phyloP scores from a whole-genome alignment of 805 yeast genomes.

The Pichia thaimueangensis region DNA sequence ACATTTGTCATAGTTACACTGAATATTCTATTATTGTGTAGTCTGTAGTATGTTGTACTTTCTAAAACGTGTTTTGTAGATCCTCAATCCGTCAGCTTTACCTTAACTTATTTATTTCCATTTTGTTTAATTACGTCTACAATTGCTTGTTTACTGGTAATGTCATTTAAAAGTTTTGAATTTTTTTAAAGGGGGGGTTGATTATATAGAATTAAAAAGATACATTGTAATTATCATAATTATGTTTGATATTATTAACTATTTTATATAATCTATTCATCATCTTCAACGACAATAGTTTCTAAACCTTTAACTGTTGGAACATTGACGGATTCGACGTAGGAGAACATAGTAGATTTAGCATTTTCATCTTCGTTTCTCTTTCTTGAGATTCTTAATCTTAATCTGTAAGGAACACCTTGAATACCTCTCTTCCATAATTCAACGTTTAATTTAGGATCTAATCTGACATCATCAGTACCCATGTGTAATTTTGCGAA shows the following conservation, averaged over 20 bases:
- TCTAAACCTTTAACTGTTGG: conserved; percentile 95
- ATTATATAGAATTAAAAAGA: background rate
- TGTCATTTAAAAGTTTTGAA: no score
- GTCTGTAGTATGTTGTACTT: no score
- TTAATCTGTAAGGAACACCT: conserved; percentile 97
- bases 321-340: conserved; percentile 95
- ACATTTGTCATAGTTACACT: conserved; percentile 87
- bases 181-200: no score
- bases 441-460: conserved; percentile 96
- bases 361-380: conserved; percentile 99
- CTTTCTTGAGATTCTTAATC: conserved; percentile 94
- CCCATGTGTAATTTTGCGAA: conserved; percentile 99
- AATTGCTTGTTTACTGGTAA: no score
- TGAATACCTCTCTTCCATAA: conserved; percentile 99
- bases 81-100: no score
- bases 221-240: no score
- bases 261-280: conserved; percentile 29
- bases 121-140: no score
- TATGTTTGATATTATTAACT: no score
- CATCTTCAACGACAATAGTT: conserved; percentile 90
- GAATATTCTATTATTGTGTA: conserved; percentile 36
- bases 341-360: conserved; percentile 94
- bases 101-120: no score
- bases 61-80: no score
- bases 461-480: conserved; percentile 97